Evolutionary conservation across 2,329 filamentous ascomycete genomes (phyloP), one percentile per base, ranked within the genome.

Genomic region (Arthrobotrys sphaeroides): DNA sequence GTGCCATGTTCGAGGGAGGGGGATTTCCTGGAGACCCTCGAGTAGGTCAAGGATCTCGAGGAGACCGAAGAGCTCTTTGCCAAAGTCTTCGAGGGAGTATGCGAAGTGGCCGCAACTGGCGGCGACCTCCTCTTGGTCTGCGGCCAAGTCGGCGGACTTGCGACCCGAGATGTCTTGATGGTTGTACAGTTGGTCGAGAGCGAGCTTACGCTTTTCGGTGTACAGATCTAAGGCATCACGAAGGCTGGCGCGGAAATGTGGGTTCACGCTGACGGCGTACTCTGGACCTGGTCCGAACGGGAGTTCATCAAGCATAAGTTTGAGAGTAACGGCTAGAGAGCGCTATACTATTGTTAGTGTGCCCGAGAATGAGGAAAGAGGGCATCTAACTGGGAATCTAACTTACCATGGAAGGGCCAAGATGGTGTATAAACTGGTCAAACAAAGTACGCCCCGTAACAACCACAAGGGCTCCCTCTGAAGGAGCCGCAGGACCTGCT

Each of bases 61-160:
- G 79, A 96, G 95, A 10, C 87, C 88, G 78, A 92, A 89, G 84
- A 96, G 91, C 80, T 97, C 93, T 81, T 96, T 92, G 0, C 93
- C 94, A 80, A 98, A 94, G 78, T 95, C 91, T 77, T 95, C 88
- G 24, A 99, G 85, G 45, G 91, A 96, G 81, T 95, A 97, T 81
- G 92, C 94, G 81, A 98, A 99, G 82, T 98, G 94, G 0, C 95
- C 94, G 80, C 95, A 99, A 68, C 94, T 96, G n/a, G 95, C 94
- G 42, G 94, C 94, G 9, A 98, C 94, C 82, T 99, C 95, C 82
- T 99, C 95, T 69, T 97, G 93, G 82, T 98, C 95, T 1, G 94
- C 95, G 80, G 96, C 90, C 6, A 94, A 87, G 77, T 91, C 90
- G 61, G 92, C 86, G 0, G 90, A 90, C 43, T 89, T 87, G 2